Evolutionary conservation across 2,329 filamentous ascomycete genomes (phyloP), one percentile per base, ranked within the genome.

Genomic region (Claviceps spartinae): DNA sequence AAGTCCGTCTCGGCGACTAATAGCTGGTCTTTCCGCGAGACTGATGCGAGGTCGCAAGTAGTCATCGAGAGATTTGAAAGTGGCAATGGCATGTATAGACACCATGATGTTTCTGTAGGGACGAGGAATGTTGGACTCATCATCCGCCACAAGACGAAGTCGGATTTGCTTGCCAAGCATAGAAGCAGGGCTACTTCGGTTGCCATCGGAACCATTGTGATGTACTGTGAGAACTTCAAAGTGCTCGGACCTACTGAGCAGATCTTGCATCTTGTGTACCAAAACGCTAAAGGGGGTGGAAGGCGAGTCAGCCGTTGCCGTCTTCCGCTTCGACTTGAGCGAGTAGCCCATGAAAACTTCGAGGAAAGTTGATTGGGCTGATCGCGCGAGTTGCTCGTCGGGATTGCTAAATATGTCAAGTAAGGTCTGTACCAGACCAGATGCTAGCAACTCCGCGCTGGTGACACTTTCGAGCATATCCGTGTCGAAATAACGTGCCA

Each of bases 191-290:
- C 88, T 96, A 67, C 85, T 94, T 54, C 90, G 82, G 59, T 88
- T 94, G 51, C 85, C 88, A 64, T 96, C 91, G 59, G 91, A 86
- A 5, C 87, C 84, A 60, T 94, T 95, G 56, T 95, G 86, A 65
- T 95, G 88, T 52, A 97, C 90, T 7, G 93, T 98, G 55, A 95
- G 81, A 45, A 98, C 91, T 64, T 98, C 93, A 61, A 97, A 98
- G 72, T 97, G 90, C 72, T 98, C 93, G 37, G 91, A 94, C 59
- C 93, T 83, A 72, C 93, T 98, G 52, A 98, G 78, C 53, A 98
- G 73, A 69, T 98, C 93, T 68, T 98, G 93, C 36, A 98, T 75
- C 67, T 98, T 98, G 65, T 90, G 86, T 42, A 95, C 83, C 65
- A 98, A 76, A 50, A 95, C 80, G 62, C 89, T 93, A 66, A 97